A percentile compares a stretch with the other conserved stretches of the same genome.
phyloP scores from a whole-genome alignment of 257 asterid genomes.

The Prunella vulgaris region DNA sequence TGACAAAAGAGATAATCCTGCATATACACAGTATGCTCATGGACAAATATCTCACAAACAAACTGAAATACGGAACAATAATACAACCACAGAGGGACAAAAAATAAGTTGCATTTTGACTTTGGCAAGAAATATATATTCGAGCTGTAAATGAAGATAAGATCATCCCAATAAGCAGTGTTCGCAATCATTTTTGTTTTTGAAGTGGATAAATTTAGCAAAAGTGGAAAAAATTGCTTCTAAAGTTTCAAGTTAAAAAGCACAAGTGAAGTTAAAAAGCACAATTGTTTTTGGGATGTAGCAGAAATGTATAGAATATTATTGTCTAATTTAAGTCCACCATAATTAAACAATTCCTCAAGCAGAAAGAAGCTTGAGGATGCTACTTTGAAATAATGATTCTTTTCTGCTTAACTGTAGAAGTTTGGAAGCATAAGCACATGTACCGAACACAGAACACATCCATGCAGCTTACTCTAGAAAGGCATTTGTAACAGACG shows the following conservation, averaged over 20 bases:
- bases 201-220: neutral
- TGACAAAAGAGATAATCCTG: neutral
- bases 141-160: neutral
- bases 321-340: neutral
- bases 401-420: neutral
- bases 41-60: neutral
- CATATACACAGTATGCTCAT: slow-evolving; percentile 4
- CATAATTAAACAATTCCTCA: neutral
- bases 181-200: neutral
- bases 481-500: neutral
- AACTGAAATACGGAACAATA: slow-evolving; percentile 1
- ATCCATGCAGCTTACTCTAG: neutral
- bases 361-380: neutral
- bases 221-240: neutral
- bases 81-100: neutral
- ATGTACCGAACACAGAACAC: neutral
- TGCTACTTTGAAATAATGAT: neutral
- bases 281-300: neutral
- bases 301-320: neutral
- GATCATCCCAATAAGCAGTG: neutral
- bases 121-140: neutral
- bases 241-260: neutral
- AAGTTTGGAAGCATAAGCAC: neutral
- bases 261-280: neutral
- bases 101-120: neutral